Base-by-base conservation (phyloP, 208 protist species). In the Leishmania guyanensis region DNA sequence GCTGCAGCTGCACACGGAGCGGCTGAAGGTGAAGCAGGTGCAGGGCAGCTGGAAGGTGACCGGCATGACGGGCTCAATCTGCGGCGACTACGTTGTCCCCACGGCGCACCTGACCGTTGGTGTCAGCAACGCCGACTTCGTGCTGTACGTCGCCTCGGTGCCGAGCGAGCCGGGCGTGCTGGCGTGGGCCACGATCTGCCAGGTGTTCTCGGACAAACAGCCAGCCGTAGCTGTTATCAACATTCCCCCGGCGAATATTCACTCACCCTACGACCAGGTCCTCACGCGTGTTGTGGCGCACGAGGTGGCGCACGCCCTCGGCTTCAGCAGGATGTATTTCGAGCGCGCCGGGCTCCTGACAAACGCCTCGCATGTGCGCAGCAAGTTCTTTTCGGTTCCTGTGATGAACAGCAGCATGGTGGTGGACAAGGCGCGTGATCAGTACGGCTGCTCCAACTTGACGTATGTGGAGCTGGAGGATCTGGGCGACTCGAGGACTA, bases 271-370 rank as follows among this genome's bases (percentile, higher is more conserved):
- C 51, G 75, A 79, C 33, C 64, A 72, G 33, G 3, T 17, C 33
- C 78, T 43, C 20, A 78, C 86, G 5, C 86, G 87, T 64, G 65
- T 71, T 12, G 75, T 92, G 6, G 77, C 89, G 9, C 96, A 98
- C 76, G 95, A 97, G 85, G 81, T 98, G 0, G 81, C 93, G 9
- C 96, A 98, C 87, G 91, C 93, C 22, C 83, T 98, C 39, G 96
- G 96, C 9, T 98, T 96, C 72, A 73, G n/a, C 64, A 58, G 12
- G 14, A 70, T 0, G 2, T 75, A 75, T 60, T 94, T 90, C 69
- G 26, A 65, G 5, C 66, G 8, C 12, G 2, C 33, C 22, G 46
- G 33, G 10, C 29, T 29, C 29, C 29, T 77, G n/a, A 5, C 0
- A 17, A 74, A 16, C 51, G 75, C 82, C 58, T 54, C 60, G 1